phyloP scores from a whole-genome alignment of 2,329 filamentous ascomycete species.

The Apiospora koreana region DNA sequence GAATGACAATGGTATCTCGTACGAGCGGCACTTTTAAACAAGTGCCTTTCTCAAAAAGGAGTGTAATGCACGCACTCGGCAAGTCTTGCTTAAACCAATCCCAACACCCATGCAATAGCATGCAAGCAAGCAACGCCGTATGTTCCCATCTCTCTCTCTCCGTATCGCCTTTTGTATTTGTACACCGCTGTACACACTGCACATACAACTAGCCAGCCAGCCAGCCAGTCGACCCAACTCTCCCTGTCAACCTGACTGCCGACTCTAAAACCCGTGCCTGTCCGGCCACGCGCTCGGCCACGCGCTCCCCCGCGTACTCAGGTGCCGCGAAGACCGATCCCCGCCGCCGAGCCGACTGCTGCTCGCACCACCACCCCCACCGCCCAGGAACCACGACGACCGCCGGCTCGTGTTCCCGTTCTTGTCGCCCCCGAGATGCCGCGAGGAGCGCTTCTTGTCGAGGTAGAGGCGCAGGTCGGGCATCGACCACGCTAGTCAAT shows the following conservation, averaged over 20 bases:
- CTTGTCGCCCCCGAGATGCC: not conserved
- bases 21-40: not conserved
- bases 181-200: not conserved
- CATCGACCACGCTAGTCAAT: conserved; percentile 4
- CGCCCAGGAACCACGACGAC: not conserved
- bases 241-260: not conserved
- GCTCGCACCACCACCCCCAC: too few relatives aligned
- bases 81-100: conserved; percentile 1
- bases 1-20: conserved; percentile 1
- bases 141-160: not conserved
- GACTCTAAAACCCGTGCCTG: not conserved
- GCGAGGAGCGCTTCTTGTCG: not conserved
- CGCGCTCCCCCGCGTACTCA: not conserved
- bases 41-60: conserved; percentile 1
- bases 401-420: not conserved
- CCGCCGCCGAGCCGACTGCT: not conserved
- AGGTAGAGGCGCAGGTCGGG: conserved; percentile 6
- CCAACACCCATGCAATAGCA: not conserved
- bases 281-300: not conserved
- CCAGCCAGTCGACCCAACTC: not conserved
- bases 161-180: not conserved
- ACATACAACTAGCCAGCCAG: not conserved
- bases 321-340: not conserved
- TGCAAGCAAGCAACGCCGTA: not conserved
- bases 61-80: conserved; percentile 5